A percentile compares a stretch with the other conserved stretches of the same genome.
Evolutionary conservation across 2,329 filamentous ascomycete species (phyloP).

Genomic region (Juglanconis oblonga): DNA sequence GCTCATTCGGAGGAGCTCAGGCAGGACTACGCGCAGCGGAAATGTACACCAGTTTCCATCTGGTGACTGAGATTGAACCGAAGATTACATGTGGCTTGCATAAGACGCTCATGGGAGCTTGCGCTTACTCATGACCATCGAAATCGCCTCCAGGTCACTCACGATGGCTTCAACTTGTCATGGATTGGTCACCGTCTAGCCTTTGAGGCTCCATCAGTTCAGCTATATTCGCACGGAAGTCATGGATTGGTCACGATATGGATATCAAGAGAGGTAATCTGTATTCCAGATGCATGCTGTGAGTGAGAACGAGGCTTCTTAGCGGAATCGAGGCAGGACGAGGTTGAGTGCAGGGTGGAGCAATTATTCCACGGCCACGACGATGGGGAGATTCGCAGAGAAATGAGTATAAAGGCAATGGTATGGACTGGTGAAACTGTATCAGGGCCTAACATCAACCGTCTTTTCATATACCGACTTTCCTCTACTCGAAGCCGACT

Average conservation of each 20-base stretch:
- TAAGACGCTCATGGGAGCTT: neutral
- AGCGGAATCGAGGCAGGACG: too few species aligned
- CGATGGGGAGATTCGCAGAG: too few species aligned
- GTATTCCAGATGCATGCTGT: neutral
- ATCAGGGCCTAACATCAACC: too few species aligned
- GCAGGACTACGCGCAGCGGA: too few species aligned
- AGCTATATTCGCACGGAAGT: neutral
- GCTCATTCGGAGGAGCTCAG: too few species aligned
- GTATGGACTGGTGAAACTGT: too few species aligned
- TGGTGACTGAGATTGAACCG: neutral
- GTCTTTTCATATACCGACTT: too few species aligned
- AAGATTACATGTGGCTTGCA: too few species aligned
- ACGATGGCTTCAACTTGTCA: neutral
- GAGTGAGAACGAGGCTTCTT: neutral
- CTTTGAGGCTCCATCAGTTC: neutral
- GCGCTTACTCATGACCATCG: neutral
- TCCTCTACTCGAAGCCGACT: too few species aligned
- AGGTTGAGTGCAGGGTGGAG: too few species aligned
- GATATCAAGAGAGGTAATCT: neutral
- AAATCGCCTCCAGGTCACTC: neutral
- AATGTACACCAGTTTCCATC: neutral
- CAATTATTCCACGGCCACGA: too few species aligned
- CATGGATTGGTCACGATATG: slow-evolving; percentile 4
- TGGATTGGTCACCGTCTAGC: neutral
- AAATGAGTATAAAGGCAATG: too few species aligned